Percentiles rank a stretch among this genome's conserved stretches.
phyloP scores from a whole-genome alignment of 179 eudicot genomes.

The Vitellaria paradoxa region DNA sequence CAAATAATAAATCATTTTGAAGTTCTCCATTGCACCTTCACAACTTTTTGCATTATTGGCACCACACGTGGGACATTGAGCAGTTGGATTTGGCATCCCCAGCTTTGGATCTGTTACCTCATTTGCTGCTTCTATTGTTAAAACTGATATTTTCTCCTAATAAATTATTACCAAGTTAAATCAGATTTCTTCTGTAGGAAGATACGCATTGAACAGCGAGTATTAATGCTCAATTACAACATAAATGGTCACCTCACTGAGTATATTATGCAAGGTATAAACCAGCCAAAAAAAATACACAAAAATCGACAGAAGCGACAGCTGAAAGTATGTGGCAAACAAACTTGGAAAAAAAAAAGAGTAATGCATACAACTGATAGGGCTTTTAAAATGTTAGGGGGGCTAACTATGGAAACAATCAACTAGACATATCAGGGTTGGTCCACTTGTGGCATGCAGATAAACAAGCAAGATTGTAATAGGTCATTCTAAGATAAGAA shows the following conservation, averaged over 20 bases:
- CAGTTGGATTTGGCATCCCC: slow-evolving; percentile 78
- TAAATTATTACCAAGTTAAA: slow-evolving; percentile 14
- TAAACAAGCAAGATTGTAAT: background rate
- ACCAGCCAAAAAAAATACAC: background rate
- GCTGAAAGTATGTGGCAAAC: too few relatives aligned
- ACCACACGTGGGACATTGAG: slow-evolving; percentile 77
- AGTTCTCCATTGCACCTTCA: slow-evolving; percentile 57
- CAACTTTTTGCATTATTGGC: slow-evolving; percentile 56
- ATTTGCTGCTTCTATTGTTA: slow-evolving; percentile 49
- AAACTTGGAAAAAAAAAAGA: too few relatives aligned
- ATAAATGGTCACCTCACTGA: background rate
- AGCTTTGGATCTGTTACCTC: slow-evolving; percentile 81
- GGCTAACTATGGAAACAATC: background rate
- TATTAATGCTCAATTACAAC: background rate
- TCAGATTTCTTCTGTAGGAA: background rate
- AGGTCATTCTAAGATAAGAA: background rate
- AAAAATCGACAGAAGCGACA: background rate
- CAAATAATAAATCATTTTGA: background rate
- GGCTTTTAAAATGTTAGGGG: too few relatives aligned
- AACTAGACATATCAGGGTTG: background rate
- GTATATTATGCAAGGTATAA: background rate
- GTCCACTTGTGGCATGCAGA: background rate
- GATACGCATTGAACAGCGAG: background rate
- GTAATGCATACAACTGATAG: background rate
- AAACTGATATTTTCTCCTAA: slow-evolving; percentile 69